Evolutionary conservation across 2,329 filamentous ascomycete species (phyloP), one percentile per base, ranked within the genome.

Genomic region (Torrubiellomyces zombiae): DNA sequence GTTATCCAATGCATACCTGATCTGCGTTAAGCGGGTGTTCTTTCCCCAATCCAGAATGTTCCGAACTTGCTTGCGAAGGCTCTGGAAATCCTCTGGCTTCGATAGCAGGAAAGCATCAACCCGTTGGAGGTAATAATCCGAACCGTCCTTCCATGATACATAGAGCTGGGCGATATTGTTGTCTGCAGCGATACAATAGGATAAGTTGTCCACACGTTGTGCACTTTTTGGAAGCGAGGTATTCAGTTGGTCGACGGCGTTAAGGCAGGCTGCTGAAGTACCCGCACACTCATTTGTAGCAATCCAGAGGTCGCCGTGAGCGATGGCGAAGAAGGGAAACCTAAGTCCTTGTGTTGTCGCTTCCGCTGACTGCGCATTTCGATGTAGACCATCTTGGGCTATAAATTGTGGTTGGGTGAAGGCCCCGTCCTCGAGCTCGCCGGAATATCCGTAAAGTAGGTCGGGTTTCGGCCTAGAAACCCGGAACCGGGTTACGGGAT

Each of bases 11-110:
- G 35, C 29, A 2, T 30, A 14, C 11, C 28, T 34, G 21, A 53
- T 46, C 3, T 32, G 32, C 2, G 31, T 24, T n/a, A 53, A 28
- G 5, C 45, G 41, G 16, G 27, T 20, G 14, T 37, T 34, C 14
- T 31, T 38, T 0, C 45, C 48, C 47, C 45, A 51, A 23, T 51
- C 47, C 6, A 52, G 34, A n/a, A 53, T 51, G 20, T 50, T 52
- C 6, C 26, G 38, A 14, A 51, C 41, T 21, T 39, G 37, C 16
- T 38, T 44, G 25, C 43, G 41, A 23, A 55, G 48, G 6, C 41
- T 30, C 2, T 44, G 13, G 15, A 44, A 49, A 5, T 48, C 10
- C 3, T 36, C 25, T 0, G 42, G 37, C 0, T 38, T 20, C 23
- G 48, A 39, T 3, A 54, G 32, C 9, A 42, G 15, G 30, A 50